Percentiles rank a stretch among this genome's conserved stretches.
Conservation (phyloP, 495 filamentous ascomycete species). For the Polyplosphaeria fusca region DNA sequence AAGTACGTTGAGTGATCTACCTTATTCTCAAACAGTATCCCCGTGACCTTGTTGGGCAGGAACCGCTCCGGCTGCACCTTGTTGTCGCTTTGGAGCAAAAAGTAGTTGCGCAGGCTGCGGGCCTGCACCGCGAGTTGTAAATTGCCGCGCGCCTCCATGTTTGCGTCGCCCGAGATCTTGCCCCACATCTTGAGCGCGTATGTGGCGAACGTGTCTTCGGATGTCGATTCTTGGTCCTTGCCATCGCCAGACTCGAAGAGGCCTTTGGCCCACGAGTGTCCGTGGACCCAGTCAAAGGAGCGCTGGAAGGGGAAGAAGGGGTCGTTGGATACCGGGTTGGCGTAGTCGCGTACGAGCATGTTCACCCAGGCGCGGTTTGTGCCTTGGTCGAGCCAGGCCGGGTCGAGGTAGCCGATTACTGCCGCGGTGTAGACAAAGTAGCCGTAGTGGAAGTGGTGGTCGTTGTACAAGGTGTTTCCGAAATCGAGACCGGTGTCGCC, state of each 20-base stretch:
- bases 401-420: conserved; percentile 77
- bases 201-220: conserved; percentile 77
- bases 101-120: conserved; percentile 72
- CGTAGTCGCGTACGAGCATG: conserved; percentile 53
- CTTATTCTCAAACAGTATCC: conserved; percentile 97
- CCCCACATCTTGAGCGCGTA: conserved; percentile 98
- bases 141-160: conserved; percentile 83
- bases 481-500: conserved; percentile 58
- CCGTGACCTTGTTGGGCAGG: conserved; percentile 79
- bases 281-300: conserved; percentile 89
- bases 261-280: conserved; percentile 94
- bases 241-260: conserved; percentile 88
- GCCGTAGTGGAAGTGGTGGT: conserved; percentile 92
- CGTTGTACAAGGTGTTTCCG: conserved; percentile 68
- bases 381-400: conserved; percentile 60
- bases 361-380: conserved; percentile 78
- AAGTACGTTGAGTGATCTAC: conserved; percentile 95
- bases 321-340: conserved; percentile 71
- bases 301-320: conserved; percentile 81
- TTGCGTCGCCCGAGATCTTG: conserved; percentile 63
- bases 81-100: conserved; percentile 69
- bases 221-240: conserved; percentile 88
- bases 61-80: conserved; percentile 73
- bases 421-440: conserved; percentile 91
- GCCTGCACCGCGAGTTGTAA: conserved; percentile 75